Evolutionary conservation across 2,329 filamentous ascomycete genomes (phyloP).

Genomic region (Claviceps spartinae): DNA sequence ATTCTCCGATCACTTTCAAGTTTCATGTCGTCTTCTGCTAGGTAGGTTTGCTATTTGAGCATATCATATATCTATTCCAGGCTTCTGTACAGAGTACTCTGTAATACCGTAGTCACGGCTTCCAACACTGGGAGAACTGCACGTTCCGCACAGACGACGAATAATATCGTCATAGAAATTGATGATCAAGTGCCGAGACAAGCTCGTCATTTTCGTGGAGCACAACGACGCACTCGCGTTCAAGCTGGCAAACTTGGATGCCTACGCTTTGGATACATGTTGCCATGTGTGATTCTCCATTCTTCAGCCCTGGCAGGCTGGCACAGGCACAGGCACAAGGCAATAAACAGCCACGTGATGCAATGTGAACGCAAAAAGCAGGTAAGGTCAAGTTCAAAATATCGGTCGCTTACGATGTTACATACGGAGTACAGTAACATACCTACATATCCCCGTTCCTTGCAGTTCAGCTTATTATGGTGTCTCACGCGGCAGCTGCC

Average conservation of each 20-base stretch:
- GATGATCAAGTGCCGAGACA: not conserved
- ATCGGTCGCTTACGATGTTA: not conserved
- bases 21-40: too few species aligned
- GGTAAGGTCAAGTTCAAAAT: not conserved
- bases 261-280: not conserved
- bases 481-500: too few species aligned
- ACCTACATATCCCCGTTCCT: not conserved
- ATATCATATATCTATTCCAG: too few species aligned
- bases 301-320: not conserved
- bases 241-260: not conserved
- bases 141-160: not conserved
- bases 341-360: not conserved
- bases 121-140: too few species aligned
- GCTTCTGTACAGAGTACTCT: too few species aligned
- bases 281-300: not conserved
- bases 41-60: too few species aligned
- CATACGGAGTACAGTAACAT: too few species aligned
- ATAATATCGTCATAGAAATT: not conserved
- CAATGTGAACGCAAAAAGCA: not conserved
- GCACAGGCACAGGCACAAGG: not conserved
- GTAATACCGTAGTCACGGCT: too few species aligned
- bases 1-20: too few species aligned
- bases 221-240: not conserved
- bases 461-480: not conserved
- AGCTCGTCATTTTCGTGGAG: not conserved